Evolutionary conservation across 177 flowering plant genomes (phyloP).

Genomic region (Vitis hybrid): DNA sequence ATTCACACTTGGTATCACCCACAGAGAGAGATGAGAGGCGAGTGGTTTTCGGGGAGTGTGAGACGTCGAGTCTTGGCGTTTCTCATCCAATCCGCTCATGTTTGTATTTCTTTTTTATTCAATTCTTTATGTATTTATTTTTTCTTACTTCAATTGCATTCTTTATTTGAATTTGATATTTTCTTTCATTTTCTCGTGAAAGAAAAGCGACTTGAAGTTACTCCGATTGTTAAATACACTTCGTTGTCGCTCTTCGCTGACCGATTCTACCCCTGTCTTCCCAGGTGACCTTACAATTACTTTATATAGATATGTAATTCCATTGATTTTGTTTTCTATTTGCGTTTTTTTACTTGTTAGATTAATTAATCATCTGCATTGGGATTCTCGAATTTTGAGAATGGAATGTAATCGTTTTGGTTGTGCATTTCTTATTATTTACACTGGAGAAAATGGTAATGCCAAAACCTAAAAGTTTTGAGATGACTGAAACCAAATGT

Average conservation of each 20-base stretch:
- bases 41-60: constrained; percentile 11
- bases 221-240: constrained; percentile 71
- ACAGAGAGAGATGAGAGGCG: constrained; percentile 5
- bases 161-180: background rate
- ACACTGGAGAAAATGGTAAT: too few relatives aligned
- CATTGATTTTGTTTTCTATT: too few relatives aligned
- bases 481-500: too few relatives aligned
- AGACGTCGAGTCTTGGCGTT: constrained; percentile 39
- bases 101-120: constrained; percentile 10
- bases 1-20: too few relatives aligned
- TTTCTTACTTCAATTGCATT: background rate
- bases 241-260: constrained; percentile 66
- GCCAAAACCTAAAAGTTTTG: too few relatives aligned
- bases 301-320: too few relatives aligned
- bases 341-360: background rate
- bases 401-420: too few relatives aligned
- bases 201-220: constrained; percentile 40
- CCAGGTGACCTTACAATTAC: constrained; percentile 20
- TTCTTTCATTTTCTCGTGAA: background rate
- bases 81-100: constrained; percentile 51
- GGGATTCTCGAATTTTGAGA: too few relatives aligned
- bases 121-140: background rate
- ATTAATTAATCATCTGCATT: background rate
- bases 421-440: too few relatives aligned
- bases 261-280: constrained; percentile 52